Conservation (phyloP, 2,329 filamentous ascomycete genomes). For the Dactylonectria macrodidyma region DNA sequence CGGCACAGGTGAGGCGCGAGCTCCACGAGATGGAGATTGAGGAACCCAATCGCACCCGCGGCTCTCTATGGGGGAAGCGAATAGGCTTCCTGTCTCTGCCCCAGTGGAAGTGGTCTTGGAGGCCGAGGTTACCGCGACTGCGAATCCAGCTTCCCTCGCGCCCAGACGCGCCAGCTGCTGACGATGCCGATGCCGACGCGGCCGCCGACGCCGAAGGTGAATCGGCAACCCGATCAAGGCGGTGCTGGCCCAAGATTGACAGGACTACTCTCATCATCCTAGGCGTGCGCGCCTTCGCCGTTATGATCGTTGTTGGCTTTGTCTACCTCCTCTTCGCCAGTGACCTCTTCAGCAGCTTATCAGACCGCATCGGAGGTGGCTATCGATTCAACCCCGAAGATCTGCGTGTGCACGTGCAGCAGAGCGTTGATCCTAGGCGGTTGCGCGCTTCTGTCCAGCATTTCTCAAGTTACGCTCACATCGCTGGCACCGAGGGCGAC, state of each 20-base stretch:
- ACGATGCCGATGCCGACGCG: conserved; percentile 45
- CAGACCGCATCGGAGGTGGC: conserved; percentile 74
- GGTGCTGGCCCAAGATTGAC: conserved; percentile 57
- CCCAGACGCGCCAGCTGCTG: conserved; percentile 45
- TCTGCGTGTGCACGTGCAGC: conserved; percentile 82
- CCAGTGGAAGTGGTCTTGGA: conserved; percentile 70
- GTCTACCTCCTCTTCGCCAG: conserved; percentile 90
- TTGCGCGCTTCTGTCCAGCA: conserved; percentile 83
- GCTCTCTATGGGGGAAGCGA: conserved; percentile 68
- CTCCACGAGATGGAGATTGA: conserved; percentile 92
- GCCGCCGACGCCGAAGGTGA: conserved; percentile 47
- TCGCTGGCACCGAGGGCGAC: conserved; percentile 95
- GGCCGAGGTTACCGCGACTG: conserved; percentile 66
- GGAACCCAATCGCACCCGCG: conserved; percentile 69
- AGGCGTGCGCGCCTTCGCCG: conserved; percentile 79
- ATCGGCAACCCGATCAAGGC: conserved; percentile 43
- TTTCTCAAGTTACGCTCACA: conserved; percentile 87
- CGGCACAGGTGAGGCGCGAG: conserved; percentile 80
- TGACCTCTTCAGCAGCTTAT: conserved; percentile 81
- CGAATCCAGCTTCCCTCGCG: conserved; percentile 64
- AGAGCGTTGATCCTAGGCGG: conserved; percentile 77
- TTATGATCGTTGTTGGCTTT: conserved; percentile 82
- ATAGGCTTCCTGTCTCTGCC: conserved; percentile 69
- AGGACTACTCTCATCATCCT: conserved; percentile 69
- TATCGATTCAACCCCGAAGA: conserved; percentile 86